Conservation (phyloP, 1,139 yeast species). For the Geotrichum klebahnii region DNA sequence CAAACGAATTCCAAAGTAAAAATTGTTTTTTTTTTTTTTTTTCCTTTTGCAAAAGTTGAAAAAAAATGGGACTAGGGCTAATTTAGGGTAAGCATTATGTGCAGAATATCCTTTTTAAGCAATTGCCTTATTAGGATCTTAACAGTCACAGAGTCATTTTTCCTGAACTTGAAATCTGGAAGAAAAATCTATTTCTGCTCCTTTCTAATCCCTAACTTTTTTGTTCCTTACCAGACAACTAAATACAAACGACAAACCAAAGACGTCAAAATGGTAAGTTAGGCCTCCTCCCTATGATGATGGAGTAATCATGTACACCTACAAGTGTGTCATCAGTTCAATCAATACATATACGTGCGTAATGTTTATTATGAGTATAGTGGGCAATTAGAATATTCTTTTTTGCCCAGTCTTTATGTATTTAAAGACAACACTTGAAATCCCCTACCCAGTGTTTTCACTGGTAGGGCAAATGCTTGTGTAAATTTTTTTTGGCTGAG, state of each 20-base stretch:
- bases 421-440: slow-evolving; percentile 6
- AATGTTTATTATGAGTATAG: not conserved
- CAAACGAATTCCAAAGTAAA: slow-evolving; percentile 11
- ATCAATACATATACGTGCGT: not conserved
- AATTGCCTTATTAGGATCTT: not conserved
- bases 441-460: not conserved
- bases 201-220: slow-evolving; percentile 1
- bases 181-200: not conserved
- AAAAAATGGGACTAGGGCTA: slow-evolving; percentile 3
- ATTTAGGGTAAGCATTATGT: too few relatives aligned
- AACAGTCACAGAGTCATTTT: not conserved
- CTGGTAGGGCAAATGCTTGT: slow-evolving; percentile 9
- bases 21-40: slow-evolving; percentile 4
- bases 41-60: not conserved
- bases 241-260: slow-evolving; percentile 1
- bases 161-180: not conserved
- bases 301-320: slow-evolving; percentile 23
- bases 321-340: slow-evolving; percentile 18
- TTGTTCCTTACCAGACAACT: slow-evolving; percentile 10
- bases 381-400: too few relatives aligned
- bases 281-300: slow-evolving; percentile 24
- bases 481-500: slow-evolving; percentile 21
- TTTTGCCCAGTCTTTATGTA: slow-evolving; percentile 1
- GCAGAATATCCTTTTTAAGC: not conserved
- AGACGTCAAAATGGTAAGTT: slow-evolving; percentile 23